Conservation (phyloP, 495 filamentous ascomycete species). For the Letharia lupina region DNA sequence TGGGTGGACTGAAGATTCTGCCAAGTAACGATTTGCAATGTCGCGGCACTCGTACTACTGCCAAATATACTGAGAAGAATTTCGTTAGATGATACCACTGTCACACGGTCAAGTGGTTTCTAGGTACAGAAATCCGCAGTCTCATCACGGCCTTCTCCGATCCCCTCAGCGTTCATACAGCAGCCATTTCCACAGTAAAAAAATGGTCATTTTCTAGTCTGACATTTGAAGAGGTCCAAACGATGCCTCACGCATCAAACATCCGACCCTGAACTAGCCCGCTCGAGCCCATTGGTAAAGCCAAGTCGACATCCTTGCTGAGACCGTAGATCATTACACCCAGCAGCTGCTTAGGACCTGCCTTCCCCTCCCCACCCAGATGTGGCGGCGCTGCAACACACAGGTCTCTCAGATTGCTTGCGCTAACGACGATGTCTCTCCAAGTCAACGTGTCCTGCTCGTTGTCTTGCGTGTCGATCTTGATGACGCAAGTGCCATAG, state of each 20-base stretch:
- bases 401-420: not conserved
- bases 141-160: too few species aligned
- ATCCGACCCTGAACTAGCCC: not conserved
- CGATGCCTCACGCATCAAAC: not conserved
- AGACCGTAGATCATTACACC: not conserved
- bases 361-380: not conserved
- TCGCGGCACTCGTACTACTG: too few species aligned
- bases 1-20: too few species aligned
- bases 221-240: not conserved
- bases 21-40: too few species aligned
- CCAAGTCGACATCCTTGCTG: not conserved
- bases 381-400: not conserved
- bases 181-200: too few species aligned
- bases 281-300: not conserved
- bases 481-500: not conserved
- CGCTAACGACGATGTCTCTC: not conserved
- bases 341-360: not conserved
- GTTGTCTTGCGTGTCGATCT: not conserved
- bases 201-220: too few species aligned
- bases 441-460: not conserved
- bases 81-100: too few species aligned
- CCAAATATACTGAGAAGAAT: too few species aligned
- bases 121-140: too few species aligned
- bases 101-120: too few species aligned
- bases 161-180: too few species aligned